Percentiles rank a stretch among this genome's conserved stretches.
phyloP scores from a whole-genome alignment of 352 stramenopile species.

The Pythium aphanidermatum region DNA sequence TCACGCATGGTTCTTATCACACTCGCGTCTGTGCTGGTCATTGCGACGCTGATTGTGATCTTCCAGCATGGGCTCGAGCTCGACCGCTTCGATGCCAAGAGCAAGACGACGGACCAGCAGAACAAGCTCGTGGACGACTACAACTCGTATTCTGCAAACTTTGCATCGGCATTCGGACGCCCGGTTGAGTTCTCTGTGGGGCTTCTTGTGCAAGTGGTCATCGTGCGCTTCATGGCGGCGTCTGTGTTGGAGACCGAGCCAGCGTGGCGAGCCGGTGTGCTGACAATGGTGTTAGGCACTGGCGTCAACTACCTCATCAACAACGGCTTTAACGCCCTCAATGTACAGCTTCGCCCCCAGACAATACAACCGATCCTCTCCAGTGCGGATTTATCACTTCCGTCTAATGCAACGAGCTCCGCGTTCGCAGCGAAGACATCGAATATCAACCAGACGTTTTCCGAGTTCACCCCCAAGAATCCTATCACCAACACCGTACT shows the following conservation, averaged over 20 bases:
- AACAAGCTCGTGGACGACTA: conserved; percentile 21
- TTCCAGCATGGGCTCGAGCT: conserved; percentile 7
- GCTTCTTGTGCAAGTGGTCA: conserved; percentile 5
- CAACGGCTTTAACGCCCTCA: conserved; percentile 20
- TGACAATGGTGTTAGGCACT: background rate
- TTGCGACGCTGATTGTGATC: background rate
- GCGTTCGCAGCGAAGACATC: too few species aligned
- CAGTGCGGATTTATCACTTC: background rate
- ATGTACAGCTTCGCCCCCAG: conserved; percentile 9
- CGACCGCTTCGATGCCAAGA: conserved; percentile 1
- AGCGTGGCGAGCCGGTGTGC: background rate
- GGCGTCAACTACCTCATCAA: conserved; percentile 13
- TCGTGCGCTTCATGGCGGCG: too few species aligned
- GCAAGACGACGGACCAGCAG: background rate
- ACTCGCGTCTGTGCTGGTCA: background rate
- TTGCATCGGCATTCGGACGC: conserved; percentile 10
- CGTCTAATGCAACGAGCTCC: too few species aligned
- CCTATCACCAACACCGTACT: too few species aligned
- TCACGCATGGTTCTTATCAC: background rate
- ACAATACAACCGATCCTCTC: background rate
- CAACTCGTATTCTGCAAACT: conserved; percentile 18
- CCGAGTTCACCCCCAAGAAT: too few species aligned
- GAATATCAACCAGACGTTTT: too few species aligned
- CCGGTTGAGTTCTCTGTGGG: conserved; percentile 11
- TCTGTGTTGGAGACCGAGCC: background rate